Conservation (phyloP, 164 flowering plant species). For the Umbilicus rupestris region DNA sequence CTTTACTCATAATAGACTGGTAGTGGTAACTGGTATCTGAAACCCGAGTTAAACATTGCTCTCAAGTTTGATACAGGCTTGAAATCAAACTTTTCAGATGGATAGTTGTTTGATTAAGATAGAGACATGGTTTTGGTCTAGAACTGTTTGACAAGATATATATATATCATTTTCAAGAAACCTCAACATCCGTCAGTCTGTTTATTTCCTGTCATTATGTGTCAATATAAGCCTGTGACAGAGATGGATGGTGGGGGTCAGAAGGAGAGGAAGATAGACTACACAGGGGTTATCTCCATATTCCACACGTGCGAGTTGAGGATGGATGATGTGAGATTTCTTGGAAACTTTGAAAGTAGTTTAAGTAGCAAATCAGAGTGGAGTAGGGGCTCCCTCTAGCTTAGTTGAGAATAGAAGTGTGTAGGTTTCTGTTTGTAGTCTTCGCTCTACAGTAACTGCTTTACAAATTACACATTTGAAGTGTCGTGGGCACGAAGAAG, state of each 20-base stretch:
- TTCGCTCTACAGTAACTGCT: neutral
- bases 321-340: conserved; percentile 2
- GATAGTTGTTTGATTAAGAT: neutral
- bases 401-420: too few species aligned
- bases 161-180: neutral
- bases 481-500: conserved; percentile 22
- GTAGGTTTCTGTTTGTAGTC: too few species aligned
- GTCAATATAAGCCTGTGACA: neutral
- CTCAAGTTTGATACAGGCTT: conserved; percentile 10
- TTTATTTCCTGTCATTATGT: neutral
- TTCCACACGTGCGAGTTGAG: neutral
- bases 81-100: too few species aligned
- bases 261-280: too few species aligned
- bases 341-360: neutral
- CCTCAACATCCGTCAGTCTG: neutral
- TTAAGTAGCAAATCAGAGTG: neutral
- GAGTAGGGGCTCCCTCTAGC: too few species aligned
- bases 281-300: neutral
- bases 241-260: too few species aligned
- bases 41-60: too few species aligned
- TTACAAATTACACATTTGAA: neutral
- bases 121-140: too few species aligned
- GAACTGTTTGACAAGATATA: neutral
- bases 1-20: too few species aligned
- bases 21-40: too few species aligned